Conservation (phyloP, 371 early-diverging fungal genomes). For the Mucor piriformis region DNA sequence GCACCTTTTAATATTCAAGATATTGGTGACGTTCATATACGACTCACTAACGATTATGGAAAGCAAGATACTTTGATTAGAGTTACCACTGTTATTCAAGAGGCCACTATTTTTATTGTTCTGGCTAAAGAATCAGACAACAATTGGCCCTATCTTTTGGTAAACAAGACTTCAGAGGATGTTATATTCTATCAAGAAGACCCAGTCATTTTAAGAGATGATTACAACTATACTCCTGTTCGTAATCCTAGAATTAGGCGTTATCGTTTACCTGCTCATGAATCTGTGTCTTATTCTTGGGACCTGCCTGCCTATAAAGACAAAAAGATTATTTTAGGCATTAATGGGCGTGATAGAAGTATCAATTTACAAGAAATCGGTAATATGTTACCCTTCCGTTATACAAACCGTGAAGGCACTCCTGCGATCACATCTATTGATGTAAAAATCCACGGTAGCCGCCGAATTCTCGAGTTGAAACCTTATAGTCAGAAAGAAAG, state of each 20-base stretch:
- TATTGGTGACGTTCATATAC: constrained; percentile 83
- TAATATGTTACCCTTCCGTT: constrained; percentile 80
- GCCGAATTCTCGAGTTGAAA: constrained; percentile 77
- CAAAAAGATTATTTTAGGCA: constrained; percentile 76
- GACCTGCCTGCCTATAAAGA: constrained; percentile 82
- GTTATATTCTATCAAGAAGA: constrained; percentile 82
- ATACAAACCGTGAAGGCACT: constrained; percentile 46
- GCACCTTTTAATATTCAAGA: constrained; percentile 88
- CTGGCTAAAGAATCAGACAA: constrained; percentile 71
- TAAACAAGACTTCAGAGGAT: constrained; percentile 82
- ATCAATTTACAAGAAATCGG: constrained; percentile 93
- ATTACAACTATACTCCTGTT: constrained; percentile 26
- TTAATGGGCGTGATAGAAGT: constrained; percentile 74
- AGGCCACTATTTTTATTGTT: constrained; percentile 88
- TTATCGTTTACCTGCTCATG: constrained; percentile 68
- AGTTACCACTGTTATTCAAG: constrained; percentile 78
- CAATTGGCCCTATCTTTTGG: constrained; percentile 92
- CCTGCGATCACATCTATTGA: constrained; percentile 77
- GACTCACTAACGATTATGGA: constrained; percentile 62
- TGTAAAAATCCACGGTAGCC: constrained; percentile 81
- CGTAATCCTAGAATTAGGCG: constrained; percentile 35
- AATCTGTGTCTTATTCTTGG: constrained; percentile 89
- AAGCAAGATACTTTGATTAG: constrained; percentile 70
- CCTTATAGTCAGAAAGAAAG: constrained; percentile 72
- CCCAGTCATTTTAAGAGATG: constrained; percentile 38